A percentile compares a stretch with the other conserved stretches of the same genome.
These are phyloP conservation scores for Protomyces pachydermus DNA, from an alignment of 1,139 yeast species.

Conservation along the genomic window DNA sequence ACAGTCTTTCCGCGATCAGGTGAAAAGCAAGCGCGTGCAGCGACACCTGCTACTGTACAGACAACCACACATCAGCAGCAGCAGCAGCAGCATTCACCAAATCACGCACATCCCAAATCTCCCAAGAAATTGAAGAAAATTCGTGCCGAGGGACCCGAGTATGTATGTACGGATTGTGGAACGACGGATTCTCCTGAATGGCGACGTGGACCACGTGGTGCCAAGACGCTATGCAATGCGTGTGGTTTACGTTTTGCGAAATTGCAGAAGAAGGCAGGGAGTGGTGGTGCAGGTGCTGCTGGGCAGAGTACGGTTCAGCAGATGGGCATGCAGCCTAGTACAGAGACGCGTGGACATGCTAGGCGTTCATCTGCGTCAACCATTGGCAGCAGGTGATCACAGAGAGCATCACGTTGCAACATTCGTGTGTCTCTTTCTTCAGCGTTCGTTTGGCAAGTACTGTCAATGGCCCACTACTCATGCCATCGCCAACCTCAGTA, in stretches of 20 bases:
- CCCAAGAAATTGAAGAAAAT: constrained; percentile 19
- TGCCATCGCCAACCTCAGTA: too few species aligned
- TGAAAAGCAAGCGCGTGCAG: too few species aligned
- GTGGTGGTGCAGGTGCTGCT: neutral
- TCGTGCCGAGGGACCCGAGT: constrained; percentile 24
- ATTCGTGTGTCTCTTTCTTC: too few species aligned
- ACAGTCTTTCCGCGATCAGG: too few species aligned
- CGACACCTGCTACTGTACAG: too few species aligned
- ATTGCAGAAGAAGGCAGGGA: constrained; percentile 36
- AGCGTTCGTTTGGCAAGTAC: too few species aligned
- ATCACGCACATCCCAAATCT: neutral
- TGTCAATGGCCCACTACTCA: too few species aligned
- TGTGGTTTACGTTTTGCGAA: constrained; percentile 57
- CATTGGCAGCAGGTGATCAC: too few species aligned
- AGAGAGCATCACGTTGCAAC: too few species aligned
- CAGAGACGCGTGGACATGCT: neutral
- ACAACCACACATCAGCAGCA: too few species aligned
- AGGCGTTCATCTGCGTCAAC: neutral
- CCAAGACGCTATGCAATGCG: constrained; percentile 60
- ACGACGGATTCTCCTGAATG: constrained; percentile 63
- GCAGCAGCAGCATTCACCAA: too few species aligned
- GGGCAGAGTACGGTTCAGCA: neutral
- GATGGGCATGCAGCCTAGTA: neutral
- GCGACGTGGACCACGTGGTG: constrained; percentile 64
- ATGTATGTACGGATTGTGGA: constrained; percentile 48